phyloP scores from a whole-genome alignment of 371 early-diverging fungal species.

The Mucor piriformis region DNA sequence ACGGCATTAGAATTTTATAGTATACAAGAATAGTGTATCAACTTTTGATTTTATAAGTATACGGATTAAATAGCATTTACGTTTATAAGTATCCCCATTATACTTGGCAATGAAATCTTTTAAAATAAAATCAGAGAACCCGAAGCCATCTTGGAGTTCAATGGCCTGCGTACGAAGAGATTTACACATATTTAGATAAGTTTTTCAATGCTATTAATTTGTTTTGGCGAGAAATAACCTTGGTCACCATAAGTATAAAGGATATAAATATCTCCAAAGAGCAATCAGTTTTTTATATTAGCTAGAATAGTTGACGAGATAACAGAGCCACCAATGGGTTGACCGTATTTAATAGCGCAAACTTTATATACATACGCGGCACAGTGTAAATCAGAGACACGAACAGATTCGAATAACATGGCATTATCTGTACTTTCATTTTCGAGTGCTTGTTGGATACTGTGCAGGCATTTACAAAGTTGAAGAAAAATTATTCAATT shows the following conservation, averaged over 20 bases:
- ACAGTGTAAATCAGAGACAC: constrained; percentile 42
- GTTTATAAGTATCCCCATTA: constrained; percentile 65
- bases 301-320: constrained; percentile 23
- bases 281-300: constrained; percentile 39
- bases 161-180: constrained; percentile 61
- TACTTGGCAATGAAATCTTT: constrained; percentile 70
- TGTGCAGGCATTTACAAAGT: constrained; percentile 25
- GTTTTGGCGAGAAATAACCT: constrained; percentile 51
- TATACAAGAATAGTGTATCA: too few relatives aligned
- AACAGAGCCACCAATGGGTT: constrained; percentile 27
- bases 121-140: constrained; percentile 65
- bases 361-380: constrained; percentile 38
- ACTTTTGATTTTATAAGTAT: too few relatives aligned
- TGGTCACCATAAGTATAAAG: constrained; percentile 51
- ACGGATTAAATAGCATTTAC: constrained; percentile 27
- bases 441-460: constrained; percentile 31
- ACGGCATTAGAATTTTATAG: too few relatives aligned
- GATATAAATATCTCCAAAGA: constrained; percentile 44
- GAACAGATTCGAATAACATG: constrained; percentile 37
- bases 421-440: constrained; percentile 26
- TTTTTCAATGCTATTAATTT: constrained; percentile 48
- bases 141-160: constrained; percentile 65
- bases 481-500: not conserved
- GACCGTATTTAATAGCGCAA: constrained; percentile 35
- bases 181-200: constrained; percentile 38